Evolutionary conservation across 176 grass and related monocot genomes (phyloP).

Genomic region (Aegilops umbellulata): DNA sequence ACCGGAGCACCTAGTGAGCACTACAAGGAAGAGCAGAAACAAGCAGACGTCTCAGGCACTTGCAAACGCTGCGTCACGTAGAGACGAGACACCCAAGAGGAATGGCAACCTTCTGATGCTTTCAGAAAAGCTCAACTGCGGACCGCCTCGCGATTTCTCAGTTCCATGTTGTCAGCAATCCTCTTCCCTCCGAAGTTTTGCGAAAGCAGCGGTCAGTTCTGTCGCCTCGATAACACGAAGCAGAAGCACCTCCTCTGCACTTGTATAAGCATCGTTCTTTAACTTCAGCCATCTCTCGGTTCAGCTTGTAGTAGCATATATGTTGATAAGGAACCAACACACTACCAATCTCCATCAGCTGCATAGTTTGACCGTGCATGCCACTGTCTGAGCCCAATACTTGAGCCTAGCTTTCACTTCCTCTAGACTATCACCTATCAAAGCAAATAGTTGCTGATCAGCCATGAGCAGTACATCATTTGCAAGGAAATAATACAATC

Average conservation of each 20-base stretch:
- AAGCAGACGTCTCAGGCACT: slow-evolving; percentile 3
- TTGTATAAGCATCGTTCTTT: slow-evolving; percentile 17
- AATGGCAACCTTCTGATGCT: slow-evolving; percentile 19
- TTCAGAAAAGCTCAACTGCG: neutral
- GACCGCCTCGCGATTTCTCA: neutral
- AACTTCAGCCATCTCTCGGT: slow-evolving; percentile 25
- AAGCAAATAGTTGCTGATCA: slow-evolving; percentile 25
- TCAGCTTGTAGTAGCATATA: slow-evolving; percentile 21
- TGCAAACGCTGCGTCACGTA: slow-evolving; percentile 37
- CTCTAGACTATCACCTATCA: slow-evolving; percentile 66
- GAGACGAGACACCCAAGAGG: neutral
- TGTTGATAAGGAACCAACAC: neutral
- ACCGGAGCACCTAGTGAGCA: slow-evolving; percentile 23
- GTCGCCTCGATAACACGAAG: slow-evolving; percentile 14
- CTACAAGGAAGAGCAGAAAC: slow-evolving; percentile 2
- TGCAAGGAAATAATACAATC: slow-evolving; percentile 14
- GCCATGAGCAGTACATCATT: neutral
- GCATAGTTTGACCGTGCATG: slow-evolving; percentile 87
- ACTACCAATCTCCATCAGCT: slow-evolving; percentile 29
- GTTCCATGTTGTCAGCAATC: neutral
- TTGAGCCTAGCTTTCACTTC: slow-evolving; percentile 81
- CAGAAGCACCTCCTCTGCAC: slow-evolving; percentile 8
- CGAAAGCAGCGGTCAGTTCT: slow-evolving; percentile 18
- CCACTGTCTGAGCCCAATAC: slow-evolving; percentile 87
- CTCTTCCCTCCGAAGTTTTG: neutral